A percentile compares a stretch with the other conserved stretches of the same genome.
Evolutionary conservation across 139 green algal genomes (phyloP).

Genomic region (Chlamydomonas incerta): DNA sequence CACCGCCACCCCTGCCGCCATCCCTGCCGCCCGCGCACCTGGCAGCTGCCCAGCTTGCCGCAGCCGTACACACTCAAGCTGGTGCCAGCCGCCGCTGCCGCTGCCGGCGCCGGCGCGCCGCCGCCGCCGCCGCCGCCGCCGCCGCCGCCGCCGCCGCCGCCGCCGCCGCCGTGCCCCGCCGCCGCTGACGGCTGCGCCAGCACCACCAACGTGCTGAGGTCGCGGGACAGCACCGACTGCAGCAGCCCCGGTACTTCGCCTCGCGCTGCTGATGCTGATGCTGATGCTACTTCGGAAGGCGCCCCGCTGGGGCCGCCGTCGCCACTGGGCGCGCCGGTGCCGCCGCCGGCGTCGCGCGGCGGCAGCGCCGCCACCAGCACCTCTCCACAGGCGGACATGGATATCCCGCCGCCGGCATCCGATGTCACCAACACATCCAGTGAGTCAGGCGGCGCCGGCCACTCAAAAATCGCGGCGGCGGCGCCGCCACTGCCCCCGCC

Average conservation of each 20-base stretch:
- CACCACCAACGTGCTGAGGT: slow-evolving; percentile 30
- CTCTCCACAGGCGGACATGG: slow-evolving; percentile 33
- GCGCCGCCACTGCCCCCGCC: not conserved
- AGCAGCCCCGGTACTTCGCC: not conserved
- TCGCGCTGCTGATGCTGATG: not conserved
- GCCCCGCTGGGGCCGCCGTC: not conserved
- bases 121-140: not conserved
- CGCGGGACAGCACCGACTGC: slow-evolving; percentile 33
- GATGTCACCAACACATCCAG: slow-evolving; percentile 38
- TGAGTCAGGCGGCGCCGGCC: slow-evolving; percentile 39
- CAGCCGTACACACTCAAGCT: slow-evolving; percentile 20
- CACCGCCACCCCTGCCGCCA: no score
- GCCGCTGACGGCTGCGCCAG: slow-evolving; percentile 8
- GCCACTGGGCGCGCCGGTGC: not conserved
- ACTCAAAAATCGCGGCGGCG: not conserved
- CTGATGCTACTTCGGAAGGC: no score
- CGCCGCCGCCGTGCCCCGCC: not conserved
- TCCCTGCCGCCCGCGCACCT: no score
- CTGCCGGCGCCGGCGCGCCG: not conserved
- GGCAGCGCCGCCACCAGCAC: slow-evolving; percentile 36
- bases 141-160: not conserved
- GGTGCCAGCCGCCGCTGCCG: not conserved
- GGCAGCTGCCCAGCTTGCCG: slow-evolving; percentile 17
- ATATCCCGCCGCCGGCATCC: slow-evolving; percentile 9
- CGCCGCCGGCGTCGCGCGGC: not conserved